phyloP scores from a whole-genome alignment of 108 stramenopile species.

The Epithemia pelagica region DNA sequence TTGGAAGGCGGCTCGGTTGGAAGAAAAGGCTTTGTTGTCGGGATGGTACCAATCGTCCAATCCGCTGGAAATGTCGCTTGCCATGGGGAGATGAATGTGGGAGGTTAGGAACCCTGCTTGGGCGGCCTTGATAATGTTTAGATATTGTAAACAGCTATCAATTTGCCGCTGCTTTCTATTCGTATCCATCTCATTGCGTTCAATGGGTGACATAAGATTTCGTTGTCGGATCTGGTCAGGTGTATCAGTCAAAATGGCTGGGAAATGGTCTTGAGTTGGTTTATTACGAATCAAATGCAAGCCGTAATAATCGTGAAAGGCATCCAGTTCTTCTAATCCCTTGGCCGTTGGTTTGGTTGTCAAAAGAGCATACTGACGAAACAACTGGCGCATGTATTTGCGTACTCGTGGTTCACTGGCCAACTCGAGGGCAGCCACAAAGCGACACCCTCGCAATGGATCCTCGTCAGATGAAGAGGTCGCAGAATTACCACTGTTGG shows the following conservation, averaged over 20 bases:
- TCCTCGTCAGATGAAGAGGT: constrained; percentile 46
- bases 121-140: constrained; percentile 80
- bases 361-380: constrained; percentile 53
- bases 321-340: constrained; percentile 69
- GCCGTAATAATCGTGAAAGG: constrained; percentile 83
- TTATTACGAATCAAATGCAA: constrained; percentile 75
- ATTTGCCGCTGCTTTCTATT: constrained; percentile 52
- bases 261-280: constrained; percentile 77
- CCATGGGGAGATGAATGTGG: constrained; percentile 65
- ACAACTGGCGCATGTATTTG: constrained; percentile 55
- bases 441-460: constrained; percentile 73
- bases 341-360: constrained; percentile 80
- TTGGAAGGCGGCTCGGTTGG: constrained; percentile 9
- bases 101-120: constrained; percentile 52
- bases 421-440: constrained; percentile 85
- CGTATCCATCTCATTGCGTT: constrained; percentile 55
- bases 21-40: constrained; percentile 49
- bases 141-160: constrained; percentile 72
- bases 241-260: constrained; percentile 35
- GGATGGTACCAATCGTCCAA: constrained; percentile 61
- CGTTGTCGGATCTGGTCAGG: constrained; percentile 38
- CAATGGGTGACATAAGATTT: constrained; percentile 30
- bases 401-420: constrained; percentile 84
- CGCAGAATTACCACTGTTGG: constrained; percentile 36
- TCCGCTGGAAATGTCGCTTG: constrained; percentile 5